Evolutionary conservation across 495 filamentous ascomycete genomes (phyloP), one percentile per base, ranked within the genome.

Genomic region (Pyrenopolyporus hunteri): DNA sequence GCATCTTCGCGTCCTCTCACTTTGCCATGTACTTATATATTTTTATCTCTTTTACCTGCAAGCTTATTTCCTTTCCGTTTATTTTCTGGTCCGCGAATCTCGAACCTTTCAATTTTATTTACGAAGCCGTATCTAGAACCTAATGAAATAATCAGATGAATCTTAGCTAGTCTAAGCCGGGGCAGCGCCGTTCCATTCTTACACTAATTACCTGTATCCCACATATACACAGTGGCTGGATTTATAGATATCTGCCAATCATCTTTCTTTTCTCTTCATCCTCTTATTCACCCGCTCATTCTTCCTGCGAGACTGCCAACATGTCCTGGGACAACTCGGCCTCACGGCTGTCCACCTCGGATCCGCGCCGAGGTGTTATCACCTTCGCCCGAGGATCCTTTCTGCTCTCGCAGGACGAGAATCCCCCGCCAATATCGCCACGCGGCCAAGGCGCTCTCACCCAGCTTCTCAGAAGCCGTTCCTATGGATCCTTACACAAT

Each of bases 371-470:
- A 22, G 56, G 53, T 9, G 36, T 49, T 23, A 17, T 46, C 39
- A 28, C 64, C 35, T 72, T 75, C 20, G 63, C 58, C 10, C 62
- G 67, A 6, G 57, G 63, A 8, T 68, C 72, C 0, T 73, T 73
- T 50, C 58, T 74, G 20, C 54, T 72, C 22, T 66, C 74, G 4
- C 70, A 74, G 33, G 76, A 77, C 17, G 76, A 78, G 0, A 57
- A 42, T 11, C 44, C 64, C 13, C 32, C 48, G n/a, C 68, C 73
- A 23, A 64, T 73, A 33, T 63, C 68, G 11, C 61, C 71, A 0
- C 73, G 66, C 47, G 71, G 74, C 36, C 62, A 68, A 14, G 59
- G 74, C 3, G 45, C 66, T 22, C 64, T 73, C 23, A 46, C 62
- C n/a, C 59, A 66, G 1, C 63, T 73, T 9, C 46, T 73, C 32